These are phyloP conservation scores for Wallacemonas sp. DNA, from an alignment of 208 protist species.

Conservation along the genomic window DNA sequence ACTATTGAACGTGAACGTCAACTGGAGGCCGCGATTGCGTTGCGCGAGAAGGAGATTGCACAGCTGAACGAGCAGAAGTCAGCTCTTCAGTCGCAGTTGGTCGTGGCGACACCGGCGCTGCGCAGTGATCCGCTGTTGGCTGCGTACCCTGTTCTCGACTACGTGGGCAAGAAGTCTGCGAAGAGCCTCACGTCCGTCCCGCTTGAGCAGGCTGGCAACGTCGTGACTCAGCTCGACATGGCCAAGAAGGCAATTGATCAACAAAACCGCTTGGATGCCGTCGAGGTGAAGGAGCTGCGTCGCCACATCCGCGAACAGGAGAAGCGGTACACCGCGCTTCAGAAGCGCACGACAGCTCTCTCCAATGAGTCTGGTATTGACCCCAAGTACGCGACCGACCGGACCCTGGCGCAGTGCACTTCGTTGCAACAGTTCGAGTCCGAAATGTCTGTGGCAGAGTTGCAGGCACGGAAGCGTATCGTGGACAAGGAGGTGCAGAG, in stretches of 20 bases:
- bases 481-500: constrained; percentile 64
- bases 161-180: constrained; percentile 56
- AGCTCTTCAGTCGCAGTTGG: constrained; percentile 50
- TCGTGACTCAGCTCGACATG: constrained; percentile 71
- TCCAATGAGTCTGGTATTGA: constrained; percentile 43
- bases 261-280: constrained; percentile 49
- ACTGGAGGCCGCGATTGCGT: constrained; percentile 58
- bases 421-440: constrained; percentile 27
- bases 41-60: constrained; percentile 65
- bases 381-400: constrained; percentile 24
- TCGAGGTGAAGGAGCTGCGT: constrained; percentile 54
- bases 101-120: constrained; percentile 24
- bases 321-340: constrained; percentile 12
- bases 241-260: constrained; percentile 61
- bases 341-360: constrained; percentile 24
- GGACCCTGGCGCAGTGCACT: constrained; percentile 15
- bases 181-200: constrained; percentile 46
- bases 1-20: constrained; percentile 59
- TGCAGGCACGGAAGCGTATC: constrained; percentile 52
- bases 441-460: constrained; percentile 38
- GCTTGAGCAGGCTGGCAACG: constrained; percentile 72
- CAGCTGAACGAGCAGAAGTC: constrained; percentile 54
- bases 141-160: constrained; percentile 75
- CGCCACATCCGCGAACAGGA: constrained; percentile 57
- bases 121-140: constrained; percentile 48